These are phyloP conservation scores for Spathaspora sp. DNA, from an alignment of 805 yeast genomes.

Conservation along the genomic window DNA sequence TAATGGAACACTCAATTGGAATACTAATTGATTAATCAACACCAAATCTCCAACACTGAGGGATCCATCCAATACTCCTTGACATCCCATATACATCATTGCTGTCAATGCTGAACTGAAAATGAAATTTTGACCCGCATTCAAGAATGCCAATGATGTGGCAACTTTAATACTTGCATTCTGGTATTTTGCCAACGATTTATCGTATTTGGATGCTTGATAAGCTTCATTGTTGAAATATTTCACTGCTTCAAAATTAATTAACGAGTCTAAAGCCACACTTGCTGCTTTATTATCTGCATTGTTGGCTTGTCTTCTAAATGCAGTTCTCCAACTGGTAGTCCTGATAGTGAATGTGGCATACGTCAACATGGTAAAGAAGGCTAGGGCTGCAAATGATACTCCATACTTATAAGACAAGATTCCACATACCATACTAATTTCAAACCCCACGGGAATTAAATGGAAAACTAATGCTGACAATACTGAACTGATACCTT, in stretches of 20 bases:
- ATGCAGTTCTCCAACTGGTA: slow-evolving; percentile 94
- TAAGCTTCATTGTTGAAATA: slow-evolving; percentile 86
- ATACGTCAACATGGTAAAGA: slow-evolving; percentile 85
- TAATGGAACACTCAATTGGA: slow-evolving; percentile 91
- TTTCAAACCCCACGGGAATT: slow-evolving; percentile 88
- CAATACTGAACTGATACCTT: slow-evolving; percentile 90
- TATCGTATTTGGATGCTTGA: slow-evolving; percentile 78
- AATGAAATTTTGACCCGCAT: slow-evolving; percentile 75
- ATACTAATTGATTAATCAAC: slow-evolving; percentile 89
- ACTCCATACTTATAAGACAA: slow-evolving; percentile 89
- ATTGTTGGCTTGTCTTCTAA: slow-evolving; percentile 79
- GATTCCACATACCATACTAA: slow-evolving; percentile 88
- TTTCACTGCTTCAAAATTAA: slow-evolving; percentile 92
- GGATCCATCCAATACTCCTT: slow-evolving; percentile 80
- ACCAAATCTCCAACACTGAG: slow-evolving; percentile 94
- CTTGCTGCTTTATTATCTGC: slow-evolving; percentile 97
- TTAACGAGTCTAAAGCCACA: slow-evolving; percentile 88
- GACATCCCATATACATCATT: slow-evolving; percentile 98
- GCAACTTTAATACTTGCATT: slow-evolving; percentile 76
- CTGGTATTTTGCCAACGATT: slow-evolving; percentile 70
- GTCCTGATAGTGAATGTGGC: slow-evolving; percentile 84
- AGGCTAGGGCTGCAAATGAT: slow-evolving; percentile 84
- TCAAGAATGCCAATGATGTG: slow-evolving; percentile 73
- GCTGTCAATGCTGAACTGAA: slow-evolving; percentile 87
- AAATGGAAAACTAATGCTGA: slow-evolving; percentile 98